phyloP scores from a whole-genome alignment of 2,329 filamentous ascomycete species.

The Fusarium annulatum region DNA sequence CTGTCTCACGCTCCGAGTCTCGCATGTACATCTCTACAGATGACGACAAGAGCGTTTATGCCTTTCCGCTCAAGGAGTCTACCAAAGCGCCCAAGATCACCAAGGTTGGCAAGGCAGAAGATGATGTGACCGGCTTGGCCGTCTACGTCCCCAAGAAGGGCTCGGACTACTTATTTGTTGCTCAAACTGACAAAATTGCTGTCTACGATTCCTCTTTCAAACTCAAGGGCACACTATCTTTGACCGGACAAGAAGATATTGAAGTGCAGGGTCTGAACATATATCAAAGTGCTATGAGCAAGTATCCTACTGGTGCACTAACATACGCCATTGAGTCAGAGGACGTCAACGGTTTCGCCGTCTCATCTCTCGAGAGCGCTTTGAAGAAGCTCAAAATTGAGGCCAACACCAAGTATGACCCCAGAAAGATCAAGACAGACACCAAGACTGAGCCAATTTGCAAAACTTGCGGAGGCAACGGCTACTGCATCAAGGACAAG shows the following conservation, averaged over 20 bases:
- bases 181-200: slow-evolving; percentile 51
- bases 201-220: slow-evolving; percentile 53
- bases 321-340: slow-evolving; percentile 56
- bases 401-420: slow-evolving; percentile 53
- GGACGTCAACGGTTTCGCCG: slow-evolving; percentile 52
- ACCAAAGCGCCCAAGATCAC: slow-evolving; percentile 51
- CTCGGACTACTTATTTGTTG: slow-evolving; percentile 57
- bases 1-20: slow-evolving; percentile 50
- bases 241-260: slow-evolving; percentile 55
- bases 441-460: slow-evolving; percentile 46
- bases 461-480: slow-evolving; percentile 50
- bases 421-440: slow-evolving; percentile 43
- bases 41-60: slow-evolving; percentile 52
- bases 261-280: slow-evolving; percentile 56
- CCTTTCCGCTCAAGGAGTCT: slow-evolving; percentile 54
- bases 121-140: slow-evolving; percentile 56
- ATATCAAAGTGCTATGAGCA: slow-evolving; percentile 51
- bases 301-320: slow-evolving; percentile 53
- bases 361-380: slow-evolving; percentile 51
- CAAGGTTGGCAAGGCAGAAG: slow-evolving; percentile 49
- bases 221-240: slow-evolving; percentile 50
- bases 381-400: slow-evolving; percentile 50
- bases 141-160: slow-evolving; percentile 52
- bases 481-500: slow-evolving; percentile 50
- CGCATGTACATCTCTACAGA: slow-evolving; percentile 55